A percentile compares a stretch with the other conserved stretches of the same genome.
Conservation (phyloP, 306 rosid species). For the Lathyrus tuberosus region DNA sequence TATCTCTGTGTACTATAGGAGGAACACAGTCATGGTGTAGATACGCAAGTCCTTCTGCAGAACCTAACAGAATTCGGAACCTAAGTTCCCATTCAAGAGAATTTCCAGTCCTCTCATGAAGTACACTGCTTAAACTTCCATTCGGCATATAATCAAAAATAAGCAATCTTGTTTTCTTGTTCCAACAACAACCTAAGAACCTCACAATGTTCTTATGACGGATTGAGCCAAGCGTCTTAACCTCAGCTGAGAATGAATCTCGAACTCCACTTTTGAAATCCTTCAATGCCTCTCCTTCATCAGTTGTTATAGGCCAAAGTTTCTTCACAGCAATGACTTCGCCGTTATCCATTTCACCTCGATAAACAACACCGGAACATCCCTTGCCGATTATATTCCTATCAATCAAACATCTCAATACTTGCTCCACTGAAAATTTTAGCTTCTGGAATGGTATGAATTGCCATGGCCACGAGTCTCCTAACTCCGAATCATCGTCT, state of each 20-base stretch:
- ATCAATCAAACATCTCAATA: slow-evolving; percentile 72
- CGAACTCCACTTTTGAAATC: slow-evolving; percentile 75
- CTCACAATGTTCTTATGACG: slow-evolving; percentile 94
- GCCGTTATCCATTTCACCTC: slow-evolving; percentile 73
- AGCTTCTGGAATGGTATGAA: slow-evolving; percentile 93
- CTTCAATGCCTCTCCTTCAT: slow-evolving; percentile 48
- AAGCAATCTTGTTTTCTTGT: slow-evolving; percentile 71
- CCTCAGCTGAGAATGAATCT: slow-evolving; percentile 83
- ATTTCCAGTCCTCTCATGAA: slow-evolving; percentile 80
- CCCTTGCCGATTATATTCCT: slow-evolving; percentile 87
- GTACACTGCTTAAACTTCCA: slow-evolving; percentile 81
- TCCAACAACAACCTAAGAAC: slow-evolving; percentile 87
- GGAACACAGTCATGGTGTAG: slow-evolving; percentile 97
- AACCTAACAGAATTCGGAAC: slow-evolving; percentile 81
- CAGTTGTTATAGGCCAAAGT: slow-evolving; percentile 74
- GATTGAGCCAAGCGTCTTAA: slow-evolving; percentile 80
- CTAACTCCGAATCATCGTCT: slow-evolving; percentile 79
- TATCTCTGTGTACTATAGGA: slow-evolving; percentile 93
- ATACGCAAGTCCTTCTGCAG: slow-evolving; percentile 92
- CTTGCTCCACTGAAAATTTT: slow-evolving; percentile 74
- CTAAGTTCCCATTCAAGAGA: slow-evolving; percentile 92
- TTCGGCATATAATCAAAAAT: slow-evolving; percentile 94
- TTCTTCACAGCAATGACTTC: slow-evolving; percentile 93
- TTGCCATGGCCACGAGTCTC: slow-evolving; percentile 90
- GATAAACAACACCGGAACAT: slow-evolving; percentile 88